Percentiles rank a stretch among this genome's conserved stretches.
phyloP scores from a whole-genome alignment of 2,329 filamentous ascomycete species.

The Diplodia scrobiculata region DNA sequence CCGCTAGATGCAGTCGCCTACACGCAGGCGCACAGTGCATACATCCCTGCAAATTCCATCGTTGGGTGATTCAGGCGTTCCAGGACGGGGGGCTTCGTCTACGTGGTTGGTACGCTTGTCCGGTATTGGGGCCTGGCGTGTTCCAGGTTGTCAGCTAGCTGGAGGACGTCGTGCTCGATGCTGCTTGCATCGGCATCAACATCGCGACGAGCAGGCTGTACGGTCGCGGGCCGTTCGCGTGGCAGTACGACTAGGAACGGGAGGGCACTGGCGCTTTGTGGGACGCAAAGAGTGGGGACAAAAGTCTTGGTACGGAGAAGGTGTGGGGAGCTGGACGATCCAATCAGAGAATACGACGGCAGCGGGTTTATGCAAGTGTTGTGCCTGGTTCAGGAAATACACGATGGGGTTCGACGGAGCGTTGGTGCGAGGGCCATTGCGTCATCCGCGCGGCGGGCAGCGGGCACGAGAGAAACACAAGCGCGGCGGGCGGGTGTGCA shows the following conservation, averaged over 20 bases:
- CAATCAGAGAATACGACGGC: conserved; percentile 4
- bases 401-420: neutral
- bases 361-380: conserved; percentile 7
- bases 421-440: neutral
- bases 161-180: neutral
- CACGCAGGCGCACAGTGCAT: conserved; percentile 23
- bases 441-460: neutral
- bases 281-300: conserved; percentile 13
- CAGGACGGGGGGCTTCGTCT: conserved; percentile 15
- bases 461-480: neutral
- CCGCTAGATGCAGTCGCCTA: conserved; percentile 4
- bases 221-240: conserved; percentile 8
- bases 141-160: conserved; percentile 6
- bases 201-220: neutral
- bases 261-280: neutral
- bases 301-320: conserved; percentile 15
- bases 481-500: neutral
- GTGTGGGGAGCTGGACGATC: conserved; percentile 17
- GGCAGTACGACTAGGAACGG: conserved; percentile 16
- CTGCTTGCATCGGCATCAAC: conserved; percentile 15
- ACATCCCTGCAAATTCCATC: neutral
- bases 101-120: conserved; percentile 22
- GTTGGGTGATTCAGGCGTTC: conserved; percentile 7
- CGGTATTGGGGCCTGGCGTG: neutral
- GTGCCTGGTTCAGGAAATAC: conserved; percentile 12